Evolutionary conservation across 129 eudicot genomes (phyloP), one percentile per base, ranked within the genome.

Genomic region (Flaveria linearis): DNA sequence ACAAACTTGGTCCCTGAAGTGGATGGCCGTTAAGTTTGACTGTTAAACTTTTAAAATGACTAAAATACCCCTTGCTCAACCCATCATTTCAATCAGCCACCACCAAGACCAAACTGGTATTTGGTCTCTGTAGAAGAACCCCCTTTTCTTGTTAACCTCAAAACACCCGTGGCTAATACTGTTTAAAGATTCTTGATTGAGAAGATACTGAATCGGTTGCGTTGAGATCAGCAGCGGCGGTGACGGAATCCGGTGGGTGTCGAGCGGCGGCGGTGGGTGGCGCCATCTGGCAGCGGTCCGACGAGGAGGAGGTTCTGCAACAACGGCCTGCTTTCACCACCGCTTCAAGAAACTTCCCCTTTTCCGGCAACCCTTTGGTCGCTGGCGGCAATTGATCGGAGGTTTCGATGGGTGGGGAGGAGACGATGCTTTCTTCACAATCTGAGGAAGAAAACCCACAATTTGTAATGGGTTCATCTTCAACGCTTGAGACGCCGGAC

Each of bases 241-340:
- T 30, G 88, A 85, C 11, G 93, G 93, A 53, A 92, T 89, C 75
- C 88, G 85, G 71, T 78, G 72, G 55, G 84, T 30, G 78, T 89
- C 90, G 2, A 92, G 73, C 46, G 89, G 90, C 52, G 97, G 97
- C 1, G 97, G 97, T 0, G 93, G 96, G 84, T 88, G 96, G 80
- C 84, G 88, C 97, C 97, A 81, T 81, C 86, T 15, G 97, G 97
- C 11, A 92, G 88, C 16, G 93, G 93, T 49, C 97, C 97, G 57
- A 91, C 96, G 17, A 92, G 83, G 43, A 92, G 89, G 20, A 92
- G 88, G 53, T 89, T 89, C 71, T 89, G 86, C 1, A 92, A 85
- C 20, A 92, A 86, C 15, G 97, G 97, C 96, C 97, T 15, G 96
- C 97, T 82, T 86, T 87, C 87, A 86, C 83, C 47, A 92, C 88